A percentile compares a stretch with the other conserved stretches of the same genome.
These are phyloP conservation scores for Chaetomium sp. DNA, from an alignment of 2,329 filamentous ascomycete genomes.

Conservation along the genomic window DNA sequence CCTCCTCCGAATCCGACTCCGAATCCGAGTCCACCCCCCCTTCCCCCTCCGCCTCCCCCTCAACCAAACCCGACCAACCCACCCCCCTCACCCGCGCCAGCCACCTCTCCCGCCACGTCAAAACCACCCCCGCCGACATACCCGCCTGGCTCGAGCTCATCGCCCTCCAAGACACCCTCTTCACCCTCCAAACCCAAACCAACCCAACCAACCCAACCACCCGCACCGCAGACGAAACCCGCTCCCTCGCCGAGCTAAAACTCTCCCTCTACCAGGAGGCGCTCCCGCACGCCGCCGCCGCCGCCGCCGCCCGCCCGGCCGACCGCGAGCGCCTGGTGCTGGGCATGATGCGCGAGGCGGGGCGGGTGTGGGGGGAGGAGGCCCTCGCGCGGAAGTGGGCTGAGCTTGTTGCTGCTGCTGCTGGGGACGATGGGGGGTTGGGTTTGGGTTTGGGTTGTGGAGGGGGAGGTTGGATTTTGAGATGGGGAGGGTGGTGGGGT, in stretches of 20 bases:
- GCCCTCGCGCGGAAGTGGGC: constrained; percentile 67
- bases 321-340: constrained; percentile 64
- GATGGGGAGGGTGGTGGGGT: constrained; percentile 67
- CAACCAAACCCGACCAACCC: constrained; percentile 46
- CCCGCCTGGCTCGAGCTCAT: constrained; percentile 78
- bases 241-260: constrained; percentile 76
- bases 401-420: constrained; percentile 44
- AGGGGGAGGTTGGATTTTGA: constrained; percentile 70
- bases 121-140: constrained; percentile 66
- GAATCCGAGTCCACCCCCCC: constrained; percentile 35
- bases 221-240: constrained; percentile 60
- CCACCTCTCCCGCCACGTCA: constrained; percentile 64
- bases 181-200: constrained; percentile 51
- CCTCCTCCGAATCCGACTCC: constrained; percentile 34
- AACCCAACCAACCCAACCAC: constrained; percentile 34
- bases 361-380: constrained; percentile 70
- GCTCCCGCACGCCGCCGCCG: constrained; percentile 54
- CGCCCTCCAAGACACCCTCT: constrained; percentile 70
- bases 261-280: constrained; percentile 80
- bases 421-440: constrained; percentile 33
- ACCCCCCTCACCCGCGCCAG: constrained; percentile 51
- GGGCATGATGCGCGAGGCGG: constrained; percentile 72
- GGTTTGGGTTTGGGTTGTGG: constrained; percentile 68
- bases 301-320: constrained; percentile 36
- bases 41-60: constrained; percentile 35